Base-by-base conservation (phyloP, 441 rosid species). In the Viola pubescens region DNA sequence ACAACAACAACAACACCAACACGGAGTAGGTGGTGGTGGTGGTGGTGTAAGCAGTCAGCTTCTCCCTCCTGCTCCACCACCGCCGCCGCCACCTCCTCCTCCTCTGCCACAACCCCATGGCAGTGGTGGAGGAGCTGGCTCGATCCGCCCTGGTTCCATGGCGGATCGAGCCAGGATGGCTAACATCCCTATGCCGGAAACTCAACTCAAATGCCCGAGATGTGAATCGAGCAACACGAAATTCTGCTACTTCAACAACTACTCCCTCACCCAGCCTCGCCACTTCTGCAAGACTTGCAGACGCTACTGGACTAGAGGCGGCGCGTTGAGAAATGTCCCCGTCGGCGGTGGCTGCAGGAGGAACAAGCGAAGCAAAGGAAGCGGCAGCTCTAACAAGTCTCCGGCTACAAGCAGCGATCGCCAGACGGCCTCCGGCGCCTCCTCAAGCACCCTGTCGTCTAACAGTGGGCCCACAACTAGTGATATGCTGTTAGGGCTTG, bases 221-320 rank as follows among this genome's bases (percentile, higher is more conserved):
- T 92, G 98, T 46, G 97, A 92, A 48, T 92, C 98, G 3, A 77
- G 82, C 51, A 89, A 91, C 82, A 91, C 98, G 4, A 91, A 89
- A 68, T 90, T 90, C 66, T 90, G 97, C 72, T 90, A 88, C 80
- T 91, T 91, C 83, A 91, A 91, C 79, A 91, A 89, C 87, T 91
- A 91, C 78, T 87, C 87, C 66, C 95, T 89, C 14, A 57, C 98
- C 4, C 98, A 92, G 84, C 98, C 98, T 54, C 82, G 98, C 14
- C 94, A 92, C 88, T 92, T 87, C 62, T 92, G 98, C 80, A 92
- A 89, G 57, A 81, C 94, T 19, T 92, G 98, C 68, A 73, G 97
- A 52, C 74, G 97, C 78, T 92, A 92, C 84, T 92, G 98, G 98
- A 92, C 98, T 9, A 76, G 94, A 71, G 97, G 97, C 0, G 97